Conservation (phyloP, 2,329 filamentous ascomycete species). For the Colletotrichum sp. region DNA sequence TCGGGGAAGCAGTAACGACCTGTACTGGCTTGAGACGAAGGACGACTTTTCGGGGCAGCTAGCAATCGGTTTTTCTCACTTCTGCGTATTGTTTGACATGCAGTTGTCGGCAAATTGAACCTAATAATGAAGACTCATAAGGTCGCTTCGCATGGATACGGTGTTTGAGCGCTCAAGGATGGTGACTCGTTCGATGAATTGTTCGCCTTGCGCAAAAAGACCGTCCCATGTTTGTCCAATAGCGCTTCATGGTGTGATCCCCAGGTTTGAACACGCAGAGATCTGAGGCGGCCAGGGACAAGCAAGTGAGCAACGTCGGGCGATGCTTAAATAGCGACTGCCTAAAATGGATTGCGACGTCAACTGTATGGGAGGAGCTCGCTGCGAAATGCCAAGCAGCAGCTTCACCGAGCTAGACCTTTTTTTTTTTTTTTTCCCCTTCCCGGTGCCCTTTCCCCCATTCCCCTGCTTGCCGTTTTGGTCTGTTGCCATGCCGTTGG, state of each 20-base stretch:
- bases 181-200: background rate
- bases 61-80: background rate
- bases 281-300: background rate
- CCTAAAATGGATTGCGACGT: background rate
- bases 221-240: background rate
- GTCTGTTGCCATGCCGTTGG: background rate
- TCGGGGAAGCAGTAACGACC: background rate
- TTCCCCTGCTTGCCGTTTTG: background rate
- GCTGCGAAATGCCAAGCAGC: background rate
- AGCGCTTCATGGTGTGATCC: background rate
- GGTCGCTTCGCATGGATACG: background rate
- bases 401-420: background rate
- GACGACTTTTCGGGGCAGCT: background rate
- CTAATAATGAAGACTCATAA: background rate
- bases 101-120: background rate
- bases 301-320: background rate
- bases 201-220: background rate
- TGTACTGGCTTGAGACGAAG: background rate
- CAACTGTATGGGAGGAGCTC: background rate
- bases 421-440: background rate
- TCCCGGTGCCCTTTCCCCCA: background rate
- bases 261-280: background rate
- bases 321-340: background rate
- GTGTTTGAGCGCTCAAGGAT: background rate
- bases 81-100: background rate